phyloP scores from a whole-genome alignment of 2,329 filamentous ascomycete genomes.

The Sarocladiaceae sp. region DNA sequence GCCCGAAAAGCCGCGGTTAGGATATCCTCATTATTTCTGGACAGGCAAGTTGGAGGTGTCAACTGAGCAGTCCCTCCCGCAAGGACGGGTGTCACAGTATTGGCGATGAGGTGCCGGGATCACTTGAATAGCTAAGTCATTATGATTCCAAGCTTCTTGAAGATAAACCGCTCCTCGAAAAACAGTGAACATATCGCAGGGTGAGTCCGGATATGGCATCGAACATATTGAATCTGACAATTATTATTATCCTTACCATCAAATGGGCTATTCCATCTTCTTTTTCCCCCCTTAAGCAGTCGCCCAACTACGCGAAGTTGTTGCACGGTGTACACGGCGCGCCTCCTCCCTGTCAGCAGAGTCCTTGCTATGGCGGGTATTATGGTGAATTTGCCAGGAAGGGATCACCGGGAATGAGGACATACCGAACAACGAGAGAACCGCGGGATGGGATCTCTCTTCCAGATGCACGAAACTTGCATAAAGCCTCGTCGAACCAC shows the following conservation, averaged over 20 bases:
- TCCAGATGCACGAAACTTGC: background rate
- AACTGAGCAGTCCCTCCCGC: constrained; percentile 7
- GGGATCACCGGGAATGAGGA: background rate
- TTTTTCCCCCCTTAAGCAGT: no score
- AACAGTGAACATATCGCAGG: background rate
- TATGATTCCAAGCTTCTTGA: no score
- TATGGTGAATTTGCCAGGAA: background rate
- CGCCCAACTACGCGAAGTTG: no score
- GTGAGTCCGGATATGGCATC: no score
- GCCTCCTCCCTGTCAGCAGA: background rate
- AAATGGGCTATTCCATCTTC: no score
- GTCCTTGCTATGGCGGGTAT: background rate
- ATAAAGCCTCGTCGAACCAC: background rate
- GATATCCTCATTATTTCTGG: constrained; percentile 31
- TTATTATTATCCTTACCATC: no score
- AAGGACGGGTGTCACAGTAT: constrained; percentile 6
- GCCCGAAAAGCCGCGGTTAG: constrained; percentile 11
- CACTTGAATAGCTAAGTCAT: no score
- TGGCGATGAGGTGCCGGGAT: constrained; percentile 6
- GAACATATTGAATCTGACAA: no score
- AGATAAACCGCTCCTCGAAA: background rate
- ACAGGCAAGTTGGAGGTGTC: constrained; percentile 31
- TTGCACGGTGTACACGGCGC: no score
- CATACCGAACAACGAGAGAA: background rate
- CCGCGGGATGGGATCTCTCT: background rate